Evolutionary conservation across 2,329 filamentous ascomycete genomes (phyloP).

Genomic region (Alternaria ventricosa): DNA sequence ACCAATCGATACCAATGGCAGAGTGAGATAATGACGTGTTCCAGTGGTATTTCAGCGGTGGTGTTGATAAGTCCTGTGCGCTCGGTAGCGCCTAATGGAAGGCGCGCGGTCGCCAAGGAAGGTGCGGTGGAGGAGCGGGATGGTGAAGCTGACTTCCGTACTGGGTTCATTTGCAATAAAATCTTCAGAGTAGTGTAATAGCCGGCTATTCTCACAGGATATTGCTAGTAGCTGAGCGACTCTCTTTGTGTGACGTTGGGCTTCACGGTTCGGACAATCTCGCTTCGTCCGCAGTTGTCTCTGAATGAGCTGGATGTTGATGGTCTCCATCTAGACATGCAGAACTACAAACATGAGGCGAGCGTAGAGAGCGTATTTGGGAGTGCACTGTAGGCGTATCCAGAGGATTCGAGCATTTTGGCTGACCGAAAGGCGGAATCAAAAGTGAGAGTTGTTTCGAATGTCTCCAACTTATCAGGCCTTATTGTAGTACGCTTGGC

Average conservation of each 20-base stretch:
- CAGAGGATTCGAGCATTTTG: neutral
- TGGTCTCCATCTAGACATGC: neutral
- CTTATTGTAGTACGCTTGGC: neutral
- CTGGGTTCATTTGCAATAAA: neutral
- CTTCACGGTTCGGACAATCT: neutral
- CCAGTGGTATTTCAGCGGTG: neutral
- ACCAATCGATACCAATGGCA: neutral
- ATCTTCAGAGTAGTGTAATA: neutral
- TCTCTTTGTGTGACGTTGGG: neutral
- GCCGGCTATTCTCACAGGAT: neutral
- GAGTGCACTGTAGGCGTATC: neutral
- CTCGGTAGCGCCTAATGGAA: neutral
- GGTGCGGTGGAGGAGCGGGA: conserved; percentile 1
- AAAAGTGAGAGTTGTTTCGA: neutral
- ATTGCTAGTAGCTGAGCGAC: neutral
- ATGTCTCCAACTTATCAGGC: neutral
- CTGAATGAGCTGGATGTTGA: neutral
- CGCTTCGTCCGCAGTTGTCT: neutral
- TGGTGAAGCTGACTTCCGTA: neutral
- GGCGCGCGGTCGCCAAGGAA: neutral
- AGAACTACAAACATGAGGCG: neutral
- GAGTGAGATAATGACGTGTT: neutral
- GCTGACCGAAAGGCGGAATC: neutral
- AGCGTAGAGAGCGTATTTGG: neutral
- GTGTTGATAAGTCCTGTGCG: neutral